A percentile compares a stretch with the other conserved stretches of the same genome.
Conservation (phyloP, 106 monocot species). For the Acorus calamus region DNA sequence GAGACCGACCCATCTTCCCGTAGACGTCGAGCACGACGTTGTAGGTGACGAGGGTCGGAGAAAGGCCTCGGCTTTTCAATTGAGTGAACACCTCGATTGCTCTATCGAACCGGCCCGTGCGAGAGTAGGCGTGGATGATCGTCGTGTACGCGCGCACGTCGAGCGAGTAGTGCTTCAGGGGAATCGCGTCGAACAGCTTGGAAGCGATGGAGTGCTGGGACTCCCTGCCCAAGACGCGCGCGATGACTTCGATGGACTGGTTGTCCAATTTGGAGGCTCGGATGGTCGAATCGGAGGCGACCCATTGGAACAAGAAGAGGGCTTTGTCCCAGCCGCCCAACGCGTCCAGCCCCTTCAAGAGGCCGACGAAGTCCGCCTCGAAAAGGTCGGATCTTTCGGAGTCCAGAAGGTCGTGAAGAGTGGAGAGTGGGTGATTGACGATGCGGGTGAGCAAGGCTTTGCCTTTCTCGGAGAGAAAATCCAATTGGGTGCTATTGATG, state of each 20-base stretch:
- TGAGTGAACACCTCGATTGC: constrained; percentile 48
- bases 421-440: constrained; percentile 7
- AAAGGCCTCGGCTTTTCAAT: constrained; percentile 44
- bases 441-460: constrained; percentile 47
- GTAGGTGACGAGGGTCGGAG: constrained; percentile 76
- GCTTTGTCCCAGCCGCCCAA: constrained; percentile 47
- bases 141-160: constrained; percentile 82
- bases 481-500: constrained; percentile 10
- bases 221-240: constrained; percentile 33
- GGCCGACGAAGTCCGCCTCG: constrained; percentile 25
- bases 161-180: constrained; percentile 36
- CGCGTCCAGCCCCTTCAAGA: constrained; percentile 38
- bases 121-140: constrained; percentile 45
- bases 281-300: constrained; percentile 1
- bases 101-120: constrained; percentile 24
- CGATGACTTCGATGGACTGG: constrained; percentile 44
- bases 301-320: constrained; percentile 55
- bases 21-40: constrained; percentile 85
- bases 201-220: constrained; percentile 45
- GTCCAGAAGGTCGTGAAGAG: constrained; percentile 16
- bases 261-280: constrained; percentile 25
- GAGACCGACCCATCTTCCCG: constrained; percentile 57
- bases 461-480: constrained; percentile 50
- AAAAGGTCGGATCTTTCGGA: constrained; percentile 27
- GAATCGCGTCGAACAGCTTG: constrained; percentile 54